Conservation (phyloP, 106 monocot species). For the Platanthera guangdongensis region DNA sequence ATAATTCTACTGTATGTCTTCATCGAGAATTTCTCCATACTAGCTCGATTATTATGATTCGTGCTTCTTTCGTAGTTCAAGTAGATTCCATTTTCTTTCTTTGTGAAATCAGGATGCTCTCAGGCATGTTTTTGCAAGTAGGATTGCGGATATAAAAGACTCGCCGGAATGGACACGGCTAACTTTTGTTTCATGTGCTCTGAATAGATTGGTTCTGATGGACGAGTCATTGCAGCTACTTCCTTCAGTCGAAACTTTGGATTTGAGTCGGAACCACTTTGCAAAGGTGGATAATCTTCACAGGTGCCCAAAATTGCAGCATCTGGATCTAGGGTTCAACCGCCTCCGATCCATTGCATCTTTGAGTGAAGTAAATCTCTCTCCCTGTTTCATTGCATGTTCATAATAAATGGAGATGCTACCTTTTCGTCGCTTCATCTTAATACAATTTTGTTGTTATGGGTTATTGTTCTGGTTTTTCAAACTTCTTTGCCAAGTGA, state of each 20-base stretch:
- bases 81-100: neutral
- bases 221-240: conserved; percentile 93
- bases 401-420: neutral
- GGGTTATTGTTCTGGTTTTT: conserved; percentile 2
- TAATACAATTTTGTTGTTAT: neutral
- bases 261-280: conserved; percentile 80
- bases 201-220: conserved; percentile 80
- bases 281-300: conserved; percentile 77
- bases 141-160: conserved; percentile 84
- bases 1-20: conserved; percentile 73
- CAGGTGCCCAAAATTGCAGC: conserved; percentile 52
- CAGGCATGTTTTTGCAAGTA: conserved; percentile 88
- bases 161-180: conserved; percentile 68
- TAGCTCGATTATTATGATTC: too few species aligned
- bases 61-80: too few species aligned
- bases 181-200: conserved; percentile 77
- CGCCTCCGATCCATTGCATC: conserved; percentile 65
- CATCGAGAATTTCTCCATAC: neutral
- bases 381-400: neutral
- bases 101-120: conserved; percentile 62
- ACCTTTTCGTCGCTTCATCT: neutral
- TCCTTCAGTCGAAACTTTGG: conserved; percentile 72
- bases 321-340: conserved; percentile 93
- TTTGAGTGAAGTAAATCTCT: conserved; percentile 56
- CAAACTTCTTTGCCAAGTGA: neutral